A percentile compares a stretch with the other conserved stretches of the same genome.
Conservation (phyloP, 2,329 filamentous ascomycete genomes). For the Taxawa tesnikishii region DNA sequence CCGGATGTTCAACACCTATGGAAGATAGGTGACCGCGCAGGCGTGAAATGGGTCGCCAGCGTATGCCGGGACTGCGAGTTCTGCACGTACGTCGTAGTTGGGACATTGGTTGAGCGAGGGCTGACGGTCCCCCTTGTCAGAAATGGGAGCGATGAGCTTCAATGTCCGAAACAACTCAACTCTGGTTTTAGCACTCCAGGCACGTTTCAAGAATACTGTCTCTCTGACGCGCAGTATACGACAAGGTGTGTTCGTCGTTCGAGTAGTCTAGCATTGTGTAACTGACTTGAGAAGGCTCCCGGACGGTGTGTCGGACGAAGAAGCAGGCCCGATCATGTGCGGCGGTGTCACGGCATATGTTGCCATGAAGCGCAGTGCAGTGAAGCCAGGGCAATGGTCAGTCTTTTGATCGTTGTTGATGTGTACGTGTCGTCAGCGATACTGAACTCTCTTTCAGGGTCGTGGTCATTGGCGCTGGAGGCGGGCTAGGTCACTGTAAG, state of each 20-base stretch:
- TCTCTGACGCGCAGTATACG: constrained; percentile 23
- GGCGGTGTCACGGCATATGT: constrained; percentile 24
- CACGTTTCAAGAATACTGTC: constrained; percentile 24
- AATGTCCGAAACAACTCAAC: constrained; percentile 23
- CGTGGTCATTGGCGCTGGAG: constrained; percentile 25
- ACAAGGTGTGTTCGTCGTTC: constrained; percentile 13
- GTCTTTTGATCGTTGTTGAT: too few relatives aligned
- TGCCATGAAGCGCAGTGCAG: constrained; percentile 20
- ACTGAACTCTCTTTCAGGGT: too few relatives aligned
- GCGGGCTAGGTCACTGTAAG: constrained; percentile 11
- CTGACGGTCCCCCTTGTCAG: background rate
- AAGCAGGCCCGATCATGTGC: constrained; percentile 26
- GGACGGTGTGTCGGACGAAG: constrained; percentile 23
- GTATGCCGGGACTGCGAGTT: constrained; percentile 18
- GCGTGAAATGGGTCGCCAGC: constrained; percentile 20
- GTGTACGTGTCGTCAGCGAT: too few relatives aligned
- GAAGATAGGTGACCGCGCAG: constrained; percentile 17
- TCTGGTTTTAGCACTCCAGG: constrained; percentile 25
- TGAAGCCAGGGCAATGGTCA: constrained; percentile 27
- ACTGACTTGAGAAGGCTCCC: constrained; percentile 16
- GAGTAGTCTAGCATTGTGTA: too few relatives aligned
- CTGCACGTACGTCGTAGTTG: constrained; percentile 14
- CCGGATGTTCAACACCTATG: constrained; percentile 14
- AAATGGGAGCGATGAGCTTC: constrained; percentile 23
- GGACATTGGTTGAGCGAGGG: background rate